A percentile compares a stretch with the other conserved stretches of the same genome.
Evolutionary conservation across 2,329 filamentous ascomycete species (phyloP).

Genomic region (Aspergillus neoniger): DNA sequence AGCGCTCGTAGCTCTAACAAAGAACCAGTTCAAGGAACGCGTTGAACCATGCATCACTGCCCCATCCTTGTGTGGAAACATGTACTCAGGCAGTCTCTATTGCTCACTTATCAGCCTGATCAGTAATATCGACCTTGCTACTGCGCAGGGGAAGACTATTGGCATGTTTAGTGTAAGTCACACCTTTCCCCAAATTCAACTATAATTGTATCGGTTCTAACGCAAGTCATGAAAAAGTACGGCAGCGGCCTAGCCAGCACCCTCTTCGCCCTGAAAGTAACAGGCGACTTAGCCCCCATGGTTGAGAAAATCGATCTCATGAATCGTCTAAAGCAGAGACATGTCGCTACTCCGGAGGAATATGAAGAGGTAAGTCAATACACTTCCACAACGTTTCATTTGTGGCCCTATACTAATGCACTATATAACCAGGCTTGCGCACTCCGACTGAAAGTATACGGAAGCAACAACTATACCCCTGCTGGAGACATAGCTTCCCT

Average conservation of each 20-base stretch:
- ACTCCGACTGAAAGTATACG: slow-evolving; percentile 77
- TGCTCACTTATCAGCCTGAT: slow-evolving; percentile 62
- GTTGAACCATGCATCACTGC: slow-evolving; percentile 73
- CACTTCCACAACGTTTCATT: not conserved
- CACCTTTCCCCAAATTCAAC: too few relatives aligned
- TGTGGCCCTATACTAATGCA: too few relatives aligned
- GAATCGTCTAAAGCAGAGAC: slow-evolving; percentile 65
- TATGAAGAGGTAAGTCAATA: slow-evolving; percentile 67
- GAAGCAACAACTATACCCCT: slow-evolving; percentile 76
- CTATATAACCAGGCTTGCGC: slow-evolving; percentile 52
- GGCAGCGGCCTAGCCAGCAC: slow-evolving; percentile 76
- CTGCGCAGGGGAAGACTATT: slow-evolving; percentile 69
- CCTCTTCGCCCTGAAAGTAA: slow-evolving; percentile 66
- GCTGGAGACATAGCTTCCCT: slow-evolving; percentile 68
- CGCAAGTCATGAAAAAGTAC: slow-evolving; percentile 46
- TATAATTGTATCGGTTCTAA: not conserved
- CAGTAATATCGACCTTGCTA: slow-evolving; percentile 62
- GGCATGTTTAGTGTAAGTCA: slow-evolving; percentile 65
- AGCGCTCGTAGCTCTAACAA: slow-evolving; percentile 78
- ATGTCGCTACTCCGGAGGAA: slow-evolving; percentile 66
- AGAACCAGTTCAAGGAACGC: slow-evolving; percentile 80
- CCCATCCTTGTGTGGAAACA: slow-evolving; percentile 71
- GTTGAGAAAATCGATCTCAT: slow-evolving; percentile 69
- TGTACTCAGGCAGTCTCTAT: slow-evolving; percentile 64
- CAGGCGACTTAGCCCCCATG: slow-evolving; percentile 69